Base-by-base conservation (phyloP, 2,329 filamentous ascomycete species). In the Pseudogymnoascus sp. region DNA sequence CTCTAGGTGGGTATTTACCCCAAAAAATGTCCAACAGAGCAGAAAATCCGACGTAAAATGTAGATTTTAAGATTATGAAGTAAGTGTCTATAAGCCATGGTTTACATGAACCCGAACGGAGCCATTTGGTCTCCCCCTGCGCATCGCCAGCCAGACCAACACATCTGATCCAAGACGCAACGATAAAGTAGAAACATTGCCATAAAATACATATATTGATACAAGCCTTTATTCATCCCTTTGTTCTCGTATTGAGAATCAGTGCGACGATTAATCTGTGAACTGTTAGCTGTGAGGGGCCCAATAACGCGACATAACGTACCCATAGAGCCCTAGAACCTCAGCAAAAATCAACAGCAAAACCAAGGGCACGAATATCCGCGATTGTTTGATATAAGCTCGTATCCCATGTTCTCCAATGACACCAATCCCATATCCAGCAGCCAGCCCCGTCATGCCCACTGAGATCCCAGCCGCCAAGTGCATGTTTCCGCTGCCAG, bases 341-440 rank as follows among this genome's bases (percentile, higher is more conserved):
- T 56, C 46, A 7, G 46, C 46, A 56, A 56, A 56, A 56, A 56
- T 56, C 28, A 56, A 18, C 4, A 56, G n/a, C 8, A 56, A 18
- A 18, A 56, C 46, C n/a, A 56, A 56, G 14, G 46, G 25, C n/a
- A 56, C 46, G 14, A 56, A 56, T 56, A 56, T 56, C 46, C 46
- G 46, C 1, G 46, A 31, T 16, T 56, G 46, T 9, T 34, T 56
- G 25, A 18, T 3, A 34, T 56, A 56, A 18, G 8, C n/a, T 12
- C 46, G 46, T 56, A 56, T 56, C 8, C 46, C 46, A 56, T 56
- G n/a, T 34, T 56, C 46, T 7, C 46, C 46, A 4, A 56, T 56
- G n/a, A 56, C 46, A 56, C 46, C 46, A 34, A 56, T 56, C 25
- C 46, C 46, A 11, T 56, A 56, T 18, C 46, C 46, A 34, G 46